Conservation (phyloP, 768 basidiomycete species). For the Boletus sp. region DNA sequence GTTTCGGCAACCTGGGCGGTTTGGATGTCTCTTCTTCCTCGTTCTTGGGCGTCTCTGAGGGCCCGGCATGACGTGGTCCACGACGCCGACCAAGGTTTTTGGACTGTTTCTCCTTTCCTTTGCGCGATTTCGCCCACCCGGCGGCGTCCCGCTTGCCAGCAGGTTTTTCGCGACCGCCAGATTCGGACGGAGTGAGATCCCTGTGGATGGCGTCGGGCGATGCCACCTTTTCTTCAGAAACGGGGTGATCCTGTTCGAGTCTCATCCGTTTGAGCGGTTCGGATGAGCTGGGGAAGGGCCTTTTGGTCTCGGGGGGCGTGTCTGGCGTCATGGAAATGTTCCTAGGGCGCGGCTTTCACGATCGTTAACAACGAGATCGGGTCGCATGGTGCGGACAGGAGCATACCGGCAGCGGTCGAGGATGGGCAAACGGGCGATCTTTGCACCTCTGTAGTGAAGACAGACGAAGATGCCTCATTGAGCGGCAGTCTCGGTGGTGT, state of each 20-base stretch:
- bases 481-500: too few species aligned
- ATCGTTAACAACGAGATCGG: not conserved
- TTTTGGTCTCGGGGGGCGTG: constrained; percentile 6
- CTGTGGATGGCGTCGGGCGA: not conserved
- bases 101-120: constrained; percentile 36
- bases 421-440: not conserved
- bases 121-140: constrained; percentile 33
- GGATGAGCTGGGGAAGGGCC: not conserved
- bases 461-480: constrained; percentile 16
- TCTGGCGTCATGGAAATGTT: not conserved
- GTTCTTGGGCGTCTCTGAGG: constrained; percentile 22
- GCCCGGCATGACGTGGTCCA: constrained; percentile 39
- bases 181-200: not conserved
- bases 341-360: not conserved
- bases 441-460: constrained; percentile 11
- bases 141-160: constrained; percentile 24
- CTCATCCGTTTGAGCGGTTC: constrained; percentile 12
- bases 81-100: constrained; percentile 40
- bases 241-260: constrained; percentile 1
- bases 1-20: constrained; percentile 69
- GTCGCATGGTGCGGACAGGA: not conserved
- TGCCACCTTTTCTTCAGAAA: not conserved
- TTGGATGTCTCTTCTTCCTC: constrained; percentile 30
- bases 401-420: not conserved
- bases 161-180: not conserved